Conservation (phyloP, 2,329 filamentous ascomycete species). For the Cryphonectria carpinicola region DNA sequence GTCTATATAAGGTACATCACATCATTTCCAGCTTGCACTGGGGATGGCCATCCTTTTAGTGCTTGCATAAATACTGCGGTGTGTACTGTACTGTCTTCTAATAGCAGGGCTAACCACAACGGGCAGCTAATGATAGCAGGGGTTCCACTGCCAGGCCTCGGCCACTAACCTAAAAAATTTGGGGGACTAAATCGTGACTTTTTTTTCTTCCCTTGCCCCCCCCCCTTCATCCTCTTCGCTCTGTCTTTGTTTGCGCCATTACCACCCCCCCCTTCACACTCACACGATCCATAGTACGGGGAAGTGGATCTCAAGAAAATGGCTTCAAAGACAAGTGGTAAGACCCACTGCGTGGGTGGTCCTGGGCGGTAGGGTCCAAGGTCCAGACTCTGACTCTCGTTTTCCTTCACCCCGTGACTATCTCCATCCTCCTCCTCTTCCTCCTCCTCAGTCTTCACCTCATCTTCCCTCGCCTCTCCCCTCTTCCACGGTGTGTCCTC, state of each 20-base stretch:
- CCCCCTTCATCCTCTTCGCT: not conserved
- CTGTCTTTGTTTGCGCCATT: not conserved
- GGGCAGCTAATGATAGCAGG: not conserved
- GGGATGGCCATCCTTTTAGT: too few relatives aligned
- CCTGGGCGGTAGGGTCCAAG: not conserved
- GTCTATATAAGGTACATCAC: too few relatives aligned
- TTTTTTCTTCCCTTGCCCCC: not conserved
- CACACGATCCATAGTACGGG: not conserved
- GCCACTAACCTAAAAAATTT: not conserved
- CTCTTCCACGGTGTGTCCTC: not conserved
- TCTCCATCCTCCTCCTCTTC: not conserved
- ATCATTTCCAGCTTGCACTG: too few relatives aligned
- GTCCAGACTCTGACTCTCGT: slow-evolving; percentile 8
- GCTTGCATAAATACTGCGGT: too few relatives aligned
- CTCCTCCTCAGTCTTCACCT: not conserved
- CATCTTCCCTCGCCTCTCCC: not conserved
- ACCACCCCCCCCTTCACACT: not conserved
- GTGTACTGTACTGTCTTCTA: too few relatives aligned
- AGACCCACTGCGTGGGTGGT: slow-evolving; percentile 7
- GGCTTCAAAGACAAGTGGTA: not conserved
- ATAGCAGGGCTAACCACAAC: not conserved
- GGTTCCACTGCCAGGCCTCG: not conserved
- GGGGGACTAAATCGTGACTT: not conserved
- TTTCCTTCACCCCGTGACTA: not conserved
- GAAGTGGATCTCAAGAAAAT: slow-evolving; percentile 8